Evolutionary conservation across 1,139 yeast species (phyloP).

Genomic region (Komagataea norvegica): DNA sequence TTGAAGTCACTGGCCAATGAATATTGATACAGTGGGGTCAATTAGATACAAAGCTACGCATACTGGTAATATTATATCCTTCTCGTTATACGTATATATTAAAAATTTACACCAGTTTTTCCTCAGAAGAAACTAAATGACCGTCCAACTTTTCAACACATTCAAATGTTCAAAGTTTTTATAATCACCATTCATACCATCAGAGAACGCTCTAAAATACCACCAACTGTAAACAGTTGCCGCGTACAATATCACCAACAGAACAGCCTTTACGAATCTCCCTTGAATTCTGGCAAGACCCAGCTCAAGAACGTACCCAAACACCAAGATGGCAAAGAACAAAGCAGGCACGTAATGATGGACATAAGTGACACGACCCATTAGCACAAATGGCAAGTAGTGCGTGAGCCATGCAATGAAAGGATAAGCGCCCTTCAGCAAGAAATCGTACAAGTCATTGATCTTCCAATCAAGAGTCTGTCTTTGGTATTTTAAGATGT

Average conservation of each 20-base stretch:
- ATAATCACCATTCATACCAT: slow-evolving; percentile 50
- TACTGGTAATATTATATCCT: no score
- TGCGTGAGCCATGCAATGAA: slow-evolving; percentile 70
- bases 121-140: slow-evolving; percentile 3
- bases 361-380: slow-evolving; percentile 81
- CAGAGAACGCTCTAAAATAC: slow-evolving; percentile 40
- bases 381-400: slow-evolving; percentile 64
- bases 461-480: slow-evolving; percentile 35
- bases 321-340: slow-evolving; percentile 66
- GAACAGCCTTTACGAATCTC: slow-evolving; percentile 28
- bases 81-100: not conserved
- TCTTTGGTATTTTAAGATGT: slow-evolving; percentile 58
- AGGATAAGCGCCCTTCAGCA: slow-evolving; percentile 58
- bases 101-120: no score
- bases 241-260: slow-evolving; percentile 35
- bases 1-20: no score
- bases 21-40: no score
- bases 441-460: slow-evolving; percentile 29
- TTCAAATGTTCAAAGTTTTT: slow-evolving; percentile 41
- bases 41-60: no score
- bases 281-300: slow-evolving; percentile 15
- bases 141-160: slow-evolving; percentile 40
- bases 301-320: slow-evolving; percentile 55
- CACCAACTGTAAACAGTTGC: slow-evolving; percentile 36
- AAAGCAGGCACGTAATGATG: slow-evolving; percentile 82